Evolutionary conservation across 2,329 filamentous ascomycete species (phyloP).

Genomic region (Colletotrichum noveboracense): DNA sequence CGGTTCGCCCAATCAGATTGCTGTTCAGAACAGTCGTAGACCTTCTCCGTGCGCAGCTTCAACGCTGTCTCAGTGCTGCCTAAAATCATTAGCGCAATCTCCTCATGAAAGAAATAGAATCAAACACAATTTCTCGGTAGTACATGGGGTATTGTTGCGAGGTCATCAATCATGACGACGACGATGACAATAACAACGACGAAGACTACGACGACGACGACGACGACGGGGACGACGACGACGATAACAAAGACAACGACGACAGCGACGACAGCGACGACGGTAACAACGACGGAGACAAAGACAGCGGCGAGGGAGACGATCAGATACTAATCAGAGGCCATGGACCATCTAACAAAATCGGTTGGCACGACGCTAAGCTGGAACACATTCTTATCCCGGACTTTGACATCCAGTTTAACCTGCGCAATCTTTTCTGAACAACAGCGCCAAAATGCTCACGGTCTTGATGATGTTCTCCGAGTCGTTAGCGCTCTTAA

Average conservation of each 20-base stretch:
- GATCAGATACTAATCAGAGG: background rate
- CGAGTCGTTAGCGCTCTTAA: background rate
- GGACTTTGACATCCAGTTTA: background rate
- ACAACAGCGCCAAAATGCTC: background rate
- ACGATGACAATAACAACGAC: background rate
- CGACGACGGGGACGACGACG: too few species aligned
- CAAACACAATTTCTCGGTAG: background rate
- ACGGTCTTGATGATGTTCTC: background rate
- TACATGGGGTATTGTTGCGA: background rate
- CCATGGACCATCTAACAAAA: background rate
- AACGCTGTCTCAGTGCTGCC: background rate
- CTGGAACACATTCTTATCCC: background rate
- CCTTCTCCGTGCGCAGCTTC: background rate
- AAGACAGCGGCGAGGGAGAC: background rate
- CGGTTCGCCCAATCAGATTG: background rate
- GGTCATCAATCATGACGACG: background rate
- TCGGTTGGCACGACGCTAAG: background rate
- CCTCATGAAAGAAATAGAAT: background rate
- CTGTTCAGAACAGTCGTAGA: background rate
- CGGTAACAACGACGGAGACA: background rate
- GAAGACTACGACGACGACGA: too few species aligned
- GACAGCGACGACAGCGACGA: too few species aligned
- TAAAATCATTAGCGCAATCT: background rate
- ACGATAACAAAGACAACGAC: too few species aligned
- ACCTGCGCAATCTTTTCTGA: background rate